A percentile compares a stretch with the other conserved stretches of the same genome.
phyloP scores from a whole-genome alignment of 768 basidiomycete genomes.

The Kwoniella sp. region DNA sequence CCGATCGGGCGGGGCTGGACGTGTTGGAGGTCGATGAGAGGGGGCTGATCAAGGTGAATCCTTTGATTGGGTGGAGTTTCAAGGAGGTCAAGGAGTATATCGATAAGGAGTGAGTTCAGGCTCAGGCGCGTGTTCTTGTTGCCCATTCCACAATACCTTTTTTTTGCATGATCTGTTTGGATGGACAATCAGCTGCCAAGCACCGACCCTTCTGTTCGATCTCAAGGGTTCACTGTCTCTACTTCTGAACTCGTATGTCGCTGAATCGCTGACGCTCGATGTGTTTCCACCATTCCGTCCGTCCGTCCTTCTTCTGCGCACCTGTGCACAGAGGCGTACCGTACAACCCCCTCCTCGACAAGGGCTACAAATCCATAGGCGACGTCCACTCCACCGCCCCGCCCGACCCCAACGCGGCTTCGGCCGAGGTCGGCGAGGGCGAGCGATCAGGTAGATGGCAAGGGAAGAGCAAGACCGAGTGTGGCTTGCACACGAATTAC shows the following conservation, averaged over 20 bases:
- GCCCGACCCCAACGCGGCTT: conserved; percentile 48
- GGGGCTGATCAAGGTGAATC: conserved; percentile 91
- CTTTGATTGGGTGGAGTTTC: conserved; percentile 86
- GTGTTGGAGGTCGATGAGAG: conserved; percentile 89
- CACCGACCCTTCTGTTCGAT: too few species aligned
- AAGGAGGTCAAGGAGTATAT: conserved; percentile 81
- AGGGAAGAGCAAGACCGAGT: conserved; percentile 84
- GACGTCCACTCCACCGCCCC: conserved; percentile 93
- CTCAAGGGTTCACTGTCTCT: too few species aligned
- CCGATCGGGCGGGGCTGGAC: conserved; percentile 75
- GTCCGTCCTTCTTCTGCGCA: too few species aligned
- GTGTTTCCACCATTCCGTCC: too few species aligned
- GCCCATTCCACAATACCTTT: too few species aligned
- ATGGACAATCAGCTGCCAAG: too few species aligned
- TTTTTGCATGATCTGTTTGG: too few species aligned
- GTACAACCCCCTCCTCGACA: conserved; percentile 78
- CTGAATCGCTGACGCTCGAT: background rate
- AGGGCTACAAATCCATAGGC: conserved; percentile 93
- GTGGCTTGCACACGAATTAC: conserved; percentile 91
- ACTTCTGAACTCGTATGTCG: background rate
- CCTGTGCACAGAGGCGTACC: conserved; percentile 67
- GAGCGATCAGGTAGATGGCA: conserved; percentile 94
- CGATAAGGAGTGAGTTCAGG: conserved; percentile 66
- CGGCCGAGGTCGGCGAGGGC: conserved; percentile 73
- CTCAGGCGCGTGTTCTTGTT: too few species aligned